Evolutionary conservation across 208 protist genomes (phyloP), one percentile per base, ranked within the genome.

Genomic region (Crithidia thermophila): DNA sequence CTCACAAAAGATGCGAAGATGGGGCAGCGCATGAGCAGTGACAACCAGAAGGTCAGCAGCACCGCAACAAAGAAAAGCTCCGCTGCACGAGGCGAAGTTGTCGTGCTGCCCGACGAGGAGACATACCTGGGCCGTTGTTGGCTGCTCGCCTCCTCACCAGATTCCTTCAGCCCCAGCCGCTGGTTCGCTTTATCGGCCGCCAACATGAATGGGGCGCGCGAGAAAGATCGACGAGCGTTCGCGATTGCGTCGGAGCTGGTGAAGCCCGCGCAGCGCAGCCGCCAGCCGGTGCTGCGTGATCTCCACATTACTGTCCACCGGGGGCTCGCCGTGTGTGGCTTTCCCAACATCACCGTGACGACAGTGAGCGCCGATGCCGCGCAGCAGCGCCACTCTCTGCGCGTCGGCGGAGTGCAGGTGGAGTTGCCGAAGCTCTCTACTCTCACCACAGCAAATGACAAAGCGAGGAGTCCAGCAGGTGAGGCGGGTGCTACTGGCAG

Each of bases 131-230:
- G 80, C 11, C 2, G 58, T 21, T 75, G 76, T 31, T 86, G 76
- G 68, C 61, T 80, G n/a, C 52, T 78, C 1, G 46, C 72, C 0
- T 42, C 62, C 9, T 56, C 62, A 2, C 8, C 25, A 0, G 51
- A 62, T 20, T 67, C 53, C 0, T 63, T 82, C 49, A 79, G 71
- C 34, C 80, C 75, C 0, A 85, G 75, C 30, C 53, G 67, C 3
- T 79, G 67, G 69, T 67, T 81, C 27, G 46, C 62, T 16, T 28
- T 69, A 5, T 52, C 34, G 18, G 20, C 37, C 7, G 14, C 14
- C 23, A 71, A 43, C 3, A 30, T 30, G 16, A 9, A 42, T 0
- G 51, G 50, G 2, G 10, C n/a, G 0, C 33, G 65, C 18, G 30
- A 43, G 0, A 3, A 30, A 4, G n/a, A 61, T 16, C 40, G 37